Evolutionary conservation across 2,329 filamentous ascomycete species (phyloP), one percentile per base, ranked within the genome.

Genomic region (Endothia cerciana): DNA sequence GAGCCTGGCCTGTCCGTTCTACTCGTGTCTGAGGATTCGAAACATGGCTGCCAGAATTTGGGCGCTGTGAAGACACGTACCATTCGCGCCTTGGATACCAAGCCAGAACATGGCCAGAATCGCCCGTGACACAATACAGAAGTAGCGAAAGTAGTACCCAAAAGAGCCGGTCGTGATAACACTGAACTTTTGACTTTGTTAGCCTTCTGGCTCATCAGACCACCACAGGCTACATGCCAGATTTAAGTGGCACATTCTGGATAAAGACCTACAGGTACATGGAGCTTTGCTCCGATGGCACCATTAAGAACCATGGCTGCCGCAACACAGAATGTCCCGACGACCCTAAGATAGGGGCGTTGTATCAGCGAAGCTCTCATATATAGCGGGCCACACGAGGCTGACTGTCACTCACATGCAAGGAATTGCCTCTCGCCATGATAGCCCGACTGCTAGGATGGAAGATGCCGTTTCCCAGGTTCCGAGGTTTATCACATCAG

Each of bases 81-180:
- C 88, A 69, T 88, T 89, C 67, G 87, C 86, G 49, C 85, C 86
- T 70, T 90, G 87, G 57, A 91, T 89, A 0, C 87, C 87, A 62
- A 90, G 86, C 89, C 82, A 84, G 71, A 84, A 82, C 72, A 83
- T 79, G 33, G 80, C 81, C 22, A 83, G 73, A 53, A 83, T 73
- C 2, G 76, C 73, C 30, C 81, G 77, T 38, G 79, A 77, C 6
- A 81, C 71, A 55, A 83, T 73, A 40, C 65, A 63, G n/a, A 68
- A 64, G 28, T 67, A 68, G 2, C 79, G 77, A 41, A 83, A 73
- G 65, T 81, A 81, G 68, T 79, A 83, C 5, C 81, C 81, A 65
- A 83, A 83, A 40, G 79, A 77, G 40, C 78, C 77, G 4, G 79
- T 77, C 4, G 78, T 76, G 30, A 80, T 76, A 22, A 83, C 79